Base-by-base conservation (phyloP, 2,329 filamentous ascomycete genomes). In the Fonsecaea monophora region DNA sequence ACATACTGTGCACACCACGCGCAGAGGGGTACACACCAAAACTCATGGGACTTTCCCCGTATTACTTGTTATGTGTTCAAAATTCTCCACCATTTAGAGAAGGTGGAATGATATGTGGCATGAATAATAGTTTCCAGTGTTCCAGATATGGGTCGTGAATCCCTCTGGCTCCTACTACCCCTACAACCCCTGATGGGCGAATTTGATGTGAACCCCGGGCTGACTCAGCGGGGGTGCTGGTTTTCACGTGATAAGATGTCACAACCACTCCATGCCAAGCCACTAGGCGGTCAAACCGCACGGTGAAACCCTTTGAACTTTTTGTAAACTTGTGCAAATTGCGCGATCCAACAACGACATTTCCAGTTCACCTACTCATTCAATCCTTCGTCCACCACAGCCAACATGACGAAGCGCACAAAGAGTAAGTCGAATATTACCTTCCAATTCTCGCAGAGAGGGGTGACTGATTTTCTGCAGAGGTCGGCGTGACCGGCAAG, bases 401-500 rank as follows among this genome's bases (percentile, higher is more conserved):
- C 82, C 87, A 92, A 89, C 84, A 95, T 95, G 91, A 92, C 92
- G 83, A 94, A 95, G 89, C 90, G 92, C 87, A 96, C 92, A 75
- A 96, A 92, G 91, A 96, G 84, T 83, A 77, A 71, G 79, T 78
- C 65, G 54, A 38, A 4, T 34, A 21, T 42, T 12, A 10, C 18
- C 30, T 12, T 13, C n/a, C 4, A n/a, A 35, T 9, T 1, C n/a
- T 25, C 32, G 18, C 4, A 40, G 45, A 53, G 38, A 53, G 38
- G 6, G 6, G 5, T 10, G 45, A 50, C 55, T 68, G 42, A 68
- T 60, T 25, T 53, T 67, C 63, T 70, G 64, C 75, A 85, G 83
- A 97, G 91, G 93, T 96, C 89, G 92, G 92, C 83, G 94, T 97
- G 83, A 97, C 94, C 87, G 92, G 94, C 86, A 96, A 97, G 90